Conservation (phyloP, 2,329 filamentous ascomycete genomes). For the Nannizziopsis barbatae region DNA sequence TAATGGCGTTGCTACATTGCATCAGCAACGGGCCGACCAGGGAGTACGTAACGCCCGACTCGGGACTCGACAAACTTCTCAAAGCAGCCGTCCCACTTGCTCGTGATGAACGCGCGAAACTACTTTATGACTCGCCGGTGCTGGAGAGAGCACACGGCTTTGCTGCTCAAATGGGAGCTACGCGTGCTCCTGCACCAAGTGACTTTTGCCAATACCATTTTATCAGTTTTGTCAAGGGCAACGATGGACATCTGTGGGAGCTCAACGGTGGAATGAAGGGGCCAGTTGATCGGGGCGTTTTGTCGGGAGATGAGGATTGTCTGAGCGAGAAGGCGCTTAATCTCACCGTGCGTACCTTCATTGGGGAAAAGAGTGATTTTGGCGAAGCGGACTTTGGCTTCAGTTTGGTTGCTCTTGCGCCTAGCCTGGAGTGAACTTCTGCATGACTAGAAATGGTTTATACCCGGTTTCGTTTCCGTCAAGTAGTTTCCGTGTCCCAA, state of each 20-base stretch:
- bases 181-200: conserved; percentile 17
- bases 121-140: conserved; percentile 37
- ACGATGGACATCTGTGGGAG: conserved; percentile 27
- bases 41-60: conserved; percentile 34
- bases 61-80: conserved; percentile 37
- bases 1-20: conserved; percentile 47
- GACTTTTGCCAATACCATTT: conserved; percentile 21
- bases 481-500: too few species aligned
- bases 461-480: too few species aligned
- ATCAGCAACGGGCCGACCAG: conserved; percentile 41
- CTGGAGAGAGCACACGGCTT: conserved; percentile 18
- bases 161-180: conserved; percentile 20
- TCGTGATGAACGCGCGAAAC: conserved; percentile 38
- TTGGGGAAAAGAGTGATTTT: conserved; percentile 12
- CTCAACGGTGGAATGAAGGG: conserved; percentile 26
- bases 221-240: conserved; percentile 26
- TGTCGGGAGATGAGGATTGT: conserved; percentile 24
- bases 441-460: background rate
- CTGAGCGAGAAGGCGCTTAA: conserved; percentile 23
- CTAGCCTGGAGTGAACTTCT: conserved; percentile 8
- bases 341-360: conserved; percentile 19
- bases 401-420: conserved; percentile 14
- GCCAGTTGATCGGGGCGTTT: conserved; percentile 22
- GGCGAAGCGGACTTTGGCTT: conserved; percentile 12
- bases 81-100: conserved; percentile 35